phyloP scores from a whole-genome alignment of 2,329 filamentous ascomycete genomes.

The Botrytis galanthina region DNA sequence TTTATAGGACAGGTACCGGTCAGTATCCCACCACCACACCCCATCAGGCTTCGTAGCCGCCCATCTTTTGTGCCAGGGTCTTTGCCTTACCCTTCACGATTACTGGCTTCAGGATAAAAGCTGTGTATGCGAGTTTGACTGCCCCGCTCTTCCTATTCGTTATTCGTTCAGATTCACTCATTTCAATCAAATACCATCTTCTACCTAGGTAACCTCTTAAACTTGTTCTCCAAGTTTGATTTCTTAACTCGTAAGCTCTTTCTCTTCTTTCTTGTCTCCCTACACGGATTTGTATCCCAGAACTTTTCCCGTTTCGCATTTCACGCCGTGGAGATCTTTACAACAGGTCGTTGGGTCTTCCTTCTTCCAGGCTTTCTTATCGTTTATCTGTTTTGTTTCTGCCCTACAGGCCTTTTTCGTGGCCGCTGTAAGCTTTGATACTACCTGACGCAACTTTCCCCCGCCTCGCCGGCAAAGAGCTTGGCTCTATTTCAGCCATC shows the following conservation, averaged over 20 bases:
- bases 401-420: constrained; percentile 11
- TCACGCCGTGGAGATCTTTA: background rate
- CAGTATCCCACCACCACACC: background rate
- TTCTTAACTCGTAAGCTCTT: constrained; percentile 5
- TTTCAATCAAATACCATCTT: constrained; percentile 16
- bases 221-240: background rate
- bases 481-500: background rate
- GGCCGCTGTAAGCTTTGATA: constrained; percentile 12
- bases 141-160: constrained; percentile 17
- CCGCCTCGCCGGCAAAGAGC: constrained; percentile 20
- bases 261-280: constrained; percentile 1
- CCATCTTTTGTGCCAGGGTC: constrained; percentile 10
- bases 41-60: constrained; percentile 15
- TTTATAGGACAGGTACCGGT: background rate
- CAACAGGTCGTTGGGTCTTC: background rate
- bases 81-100: constrained; percentile 10
- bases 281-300: background rate
- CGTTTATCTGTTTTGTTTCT: constrained; percentile 8
- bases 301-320: background rate
- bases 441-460: constrained; percentile 13
- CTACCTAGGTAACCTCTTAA: background rate
- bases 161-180: constrained; percentile 16
- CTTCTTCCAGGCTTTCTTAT: constrained; percentile 15
- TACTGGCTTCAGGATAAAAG: constrained; percentile 7
- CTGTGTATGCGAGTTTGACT: constrained; percentile 6